Conservation (phyloP, 768 basidiomycete genomes). For the Grammothele lineata region DNA sequence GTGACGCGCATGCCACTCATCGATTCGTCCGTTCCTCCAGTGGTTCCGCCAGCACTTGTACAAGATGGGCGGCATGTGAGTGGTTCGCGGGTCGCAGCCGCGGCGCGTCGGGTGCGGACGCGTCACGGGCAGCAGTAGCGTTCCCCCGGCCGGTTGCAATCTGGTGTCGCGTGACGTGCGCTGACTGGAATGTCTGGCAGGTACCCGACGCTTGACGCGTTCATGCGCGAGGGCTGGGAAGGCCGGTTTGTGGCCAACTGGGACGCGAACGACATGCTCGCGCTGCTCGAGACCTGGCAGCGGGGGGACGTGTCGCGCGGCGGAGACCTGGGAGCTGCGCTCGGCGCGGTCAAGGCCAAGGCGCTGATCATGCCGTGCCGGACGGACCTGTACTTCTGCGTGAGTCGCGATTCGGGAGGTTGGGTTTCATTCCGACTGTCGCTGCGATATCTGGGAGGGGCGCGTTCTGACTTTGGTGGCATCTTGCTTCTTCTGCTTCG, state of each 20-base stretch:
- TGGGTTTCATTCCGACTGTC: background rate
- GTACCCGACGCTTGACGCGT: slow-evolving; percentile 42
- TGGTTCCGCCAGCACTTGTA: slow-evolving; percentile 50
- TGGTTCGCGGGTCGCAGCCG: background rate
- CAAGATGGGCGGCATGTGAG: slow-evolving; percentile 37
- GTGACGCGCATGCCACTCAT: no score
- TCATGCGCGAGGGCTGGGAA: slow-evolving; percentile 51
- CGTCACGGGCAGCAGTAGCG: no score
- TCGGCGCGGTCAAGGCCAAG: slow-evolving; percentile 42
- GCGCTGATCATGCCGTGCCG: slow-evolving; percentile 54
- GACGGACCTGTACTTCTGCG: slow-evolving; percentile 53
- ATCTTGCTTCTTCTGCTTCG: no score
- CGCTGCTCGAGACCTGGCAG: slow-evolving; percentile 48
- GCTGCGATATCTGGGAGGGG: no score
- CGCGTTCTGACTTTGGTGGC: background rate
- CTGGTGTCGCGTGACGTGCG: background rate
- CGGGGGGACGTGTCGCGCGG: slow-evolving; percentile 41
- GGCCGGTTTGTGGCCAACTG: slow-evolving; percentile 35
- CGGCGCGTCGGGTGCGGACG: no score
- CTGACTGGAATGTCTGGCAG: slow-evolving; percentile 20
- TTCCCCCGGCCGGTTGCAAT: no score
- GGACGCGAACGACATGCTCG: slow-evolving; percentile 55
- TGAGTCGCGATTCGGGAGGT: background rate
- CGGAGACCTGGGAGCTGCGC: slow-evolving; percentile 38
- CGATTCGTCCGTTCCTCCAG: slow-evolving; percentile 22